Conservation (phyloP, 2,329 filamentous ascomycete species). For the Penicillium fuscoglaucum region DNA sequence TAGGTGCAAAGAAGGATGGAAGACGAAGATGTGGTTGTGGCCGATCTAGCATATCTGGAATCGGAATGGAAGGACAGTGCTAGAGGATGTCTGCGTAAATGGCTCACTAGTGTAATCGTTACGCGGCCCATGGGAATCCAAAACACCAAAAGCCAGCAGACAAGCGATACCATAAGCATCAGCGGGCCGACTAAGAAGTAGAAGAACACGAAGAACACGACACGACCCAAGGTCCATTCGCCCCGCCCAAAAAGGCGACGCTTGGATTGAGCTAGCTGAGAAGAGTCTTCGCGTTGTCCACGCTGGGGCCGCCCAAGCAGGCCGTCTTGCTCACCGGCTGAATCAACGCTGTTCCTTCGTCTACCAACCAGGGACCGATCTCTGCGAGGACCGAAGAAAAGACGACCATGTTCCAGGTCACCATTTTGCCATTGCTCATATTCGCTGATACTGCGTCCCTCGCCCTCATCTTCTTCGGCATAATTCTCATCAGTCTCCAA, state of each 20-base stretch:
- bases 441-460: slow-evolving; percentile 95
- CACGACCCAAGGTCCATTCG: slow-evolving; percentile 90
- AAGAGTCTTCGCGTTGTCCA: slow-evolving; percentile 46
- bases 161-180: slow-evolving; percentile 77
- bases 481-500: slow-evolving; percentile 94
- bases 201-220: slow-evolving; percentile 96
- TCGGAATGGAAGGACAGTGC: slow-evolving; percentile 93
- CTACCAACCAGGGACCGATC: slow-evolving; percentile 80
- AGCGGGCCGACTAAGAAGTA: slow-evolving; percentile 87
- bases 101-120: slow-evolving; percentile 83
- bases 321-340: slow-evolving; percentile 84
- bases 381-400: slow-evolving; percentile 86
- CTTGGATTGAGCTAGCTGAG: slow-evolving; percentile 59
- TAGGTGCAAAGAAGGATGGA: slow-evolving; percentile 96
- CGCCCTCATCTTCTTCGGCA: slow-evolving; percentile 88
- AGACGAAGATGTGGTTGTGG: slow-evolving; percentile 70
- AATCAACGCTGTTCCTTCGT: slow-evolving; percentile 85
- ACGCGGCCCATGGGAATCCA: slow-evolving; percentile 98
- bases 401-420: slow-evolving; percentile 88
- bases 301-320: slow-evolving; percentile 70
- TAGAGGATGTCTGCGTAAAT: slow-evolving; percentile 86
- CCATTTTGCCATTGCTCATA: slow-evolving; percentile 99
- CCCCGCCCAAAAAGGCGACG: slow-evolving; percentile 89
- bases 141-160: slow-evolving; percentile 97
- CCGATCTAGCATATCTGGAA: slow-evolving; percentile 68